Percentiles rank a stretch among this genome's conserved stretches.
phyloP scores from a whole-genome alignment of 108 stramenopile genomes.

The Cyclotella atomus region DNA sequence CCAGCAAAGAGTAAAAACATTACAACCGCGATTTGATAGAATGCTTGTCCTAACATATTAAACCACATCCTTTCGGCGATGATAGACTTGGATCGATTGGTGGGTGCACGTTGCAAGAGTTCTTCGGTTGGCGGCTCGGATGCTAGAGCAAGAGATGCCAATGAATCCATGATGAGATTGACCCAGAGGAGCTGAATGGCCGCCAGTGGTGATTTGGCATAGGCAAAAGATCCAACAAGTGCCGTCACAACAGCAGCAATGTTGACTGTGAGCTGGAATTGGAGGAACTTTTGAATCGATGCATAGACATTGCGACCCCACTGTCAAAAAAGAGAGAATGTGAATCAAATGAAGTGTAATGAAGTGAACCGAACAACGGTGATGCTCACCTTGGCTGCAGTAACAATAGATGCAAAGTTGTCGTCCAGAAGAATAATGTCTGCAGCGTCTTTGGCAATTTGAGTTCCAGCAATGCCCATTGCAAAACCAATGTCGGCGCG shows the following conservation, averaged over 20 bases:
- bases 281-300: conserved; percentile 97
- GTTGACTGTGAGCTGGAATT: conserved; percentile 98
- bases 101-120: conserved; percentile 81
- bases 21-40: conserved; percentile 82
- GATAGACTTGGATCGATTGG: conserved; percentile 79
- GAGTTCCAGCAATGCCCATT: conserved; percentile 97
- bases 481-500: conserved; percentile 98
- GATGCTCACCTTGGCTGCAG: conserved; percentile 90
- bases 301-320: conserved; percentile 99
- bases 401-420: conserved; percentile 97
- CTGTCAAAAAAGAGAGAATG: conserved; percentile 15
- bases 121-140: conserved; percentile 91
- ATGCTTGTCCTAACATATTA: conserved; percentile 91
- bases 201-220: conserved; percentile 89
- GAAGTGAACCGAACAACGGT: background rate
- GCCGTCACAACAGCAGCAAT: conserved; percentile 92
- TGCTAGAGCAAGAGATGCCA: conserved; percentile 96
- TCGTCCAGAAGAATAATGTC: conserved; percentile 96
- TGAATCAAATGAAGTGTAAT: background rate
- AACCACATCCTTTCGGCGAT: conserved; percentile 88
- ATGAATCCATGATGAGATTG: conserved; percentile 98
- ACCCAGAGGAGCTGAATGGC: conserved; percentile 98
- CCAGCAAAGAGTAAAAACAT: conserved; percentile 77
- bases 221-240: conserved; percentile 86
- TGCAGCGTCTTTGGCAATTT: conserved; percentile 96